Conservation (phyloP, 352 stramenopile genomes). For the Globisporangium orthogonon region DNA sequence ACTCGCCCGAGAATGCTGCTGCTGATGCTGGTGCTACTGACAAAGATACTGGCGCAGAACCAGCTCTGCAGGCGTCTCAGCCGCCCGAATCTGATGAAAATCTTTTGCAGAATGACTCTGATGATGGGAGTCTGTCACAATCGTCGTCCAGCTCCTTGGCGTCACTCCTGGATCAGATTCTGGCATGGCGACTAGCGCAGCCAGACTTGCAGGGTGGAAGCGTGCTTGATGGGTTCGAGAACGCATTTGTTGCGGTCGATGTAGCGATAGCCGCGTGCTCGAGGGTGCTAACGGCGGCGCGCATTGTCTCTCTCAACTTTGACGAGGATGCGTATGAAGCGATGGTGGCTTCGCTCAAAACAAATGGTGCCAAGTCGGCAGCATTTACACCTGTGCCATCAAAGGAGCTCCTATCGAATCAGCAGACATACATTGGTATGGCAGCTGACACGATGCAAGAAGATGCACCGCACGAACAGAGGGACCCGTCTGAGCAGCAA, state of each 20-base stretch:
- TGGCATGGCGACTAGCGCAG: conserved; percentile 56
- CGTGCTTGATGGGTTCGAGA: conserved; percentile 76
- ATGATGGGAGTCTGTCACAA: neutral
- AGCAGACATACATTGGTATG: neutral
- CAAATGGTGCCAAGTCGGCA: conserved; percentile 4
- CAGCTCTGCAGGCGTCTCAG: conserved; percentile 15
- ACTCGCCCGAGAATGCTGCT: neutral
- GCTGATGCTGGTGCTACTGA: neutral
- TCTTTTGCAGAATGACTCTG: neutral
- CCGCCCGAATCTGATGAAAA: conserved; percentile 14
- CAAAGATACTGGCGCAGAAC: conserved; percentile 4
- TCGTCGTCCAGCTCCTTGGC: conserved; percentile 14
- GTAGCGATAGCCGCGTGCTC: conserved; percentile 31
- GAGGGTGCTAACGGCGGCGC: conserved; percentile 26
- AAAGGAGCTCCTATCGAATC: conserved; percentile 6
- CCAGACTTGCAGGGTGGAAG: conserved; percentile 54
- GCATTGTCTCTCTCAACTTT: conserved; percentile 52
- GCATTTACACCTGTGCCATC: conserved; percentile 5
- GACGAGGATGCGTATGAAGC: conserved; percentile 70
- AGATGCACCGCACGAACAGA: neutral
- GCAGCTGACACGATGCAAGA: conserved; percentile 11
- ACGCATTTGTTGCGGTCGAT: conserved; percentile 35
- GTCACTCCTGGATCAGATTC: conserved; percentile 45
- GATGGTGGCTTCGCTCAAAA: conserved; percentile 18
- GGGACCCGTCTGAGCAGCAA: neutral